Evolutionary conservation across 176 grass and related monocot species (phyloP).

Genomic region (Musa schizocarpa): DNA sequence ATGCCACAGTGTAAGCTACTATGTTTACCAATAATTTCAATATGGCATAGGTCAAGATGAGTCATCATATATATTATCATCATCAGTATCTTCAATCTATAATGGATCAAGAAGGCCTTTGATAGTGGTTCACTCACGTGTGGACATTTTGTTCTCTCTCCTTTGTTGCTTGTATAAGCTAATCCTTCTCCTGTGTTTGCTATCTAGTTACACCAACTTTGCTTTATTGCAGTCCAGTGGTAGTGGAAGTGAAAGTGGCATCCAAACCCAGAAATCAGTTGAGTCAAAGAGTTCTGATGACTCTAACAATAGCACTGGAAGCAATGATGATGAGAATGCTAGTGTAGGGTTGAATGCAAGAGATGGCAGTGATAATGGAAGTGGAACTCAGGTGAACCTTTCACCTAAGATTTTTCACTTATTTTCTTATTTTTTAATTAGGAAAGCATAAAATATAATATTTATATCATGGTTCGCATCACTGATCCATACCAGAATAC

Average conservation of each 20-base stretch:
- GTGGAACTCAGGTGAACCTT: slow-evolving; percentile 75
- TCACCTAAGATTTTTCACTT: neutral
- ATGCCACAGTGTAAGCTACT: slow-evolving; percentile 77
- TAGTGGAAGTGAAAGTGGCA: slow-evolving; percentile 89
- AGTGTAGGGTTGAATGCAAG: slow-evolving; percentile 60
- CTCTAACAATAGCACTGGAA: slow-evolving; percentile 43
- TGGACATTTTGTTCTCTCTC: neutral
- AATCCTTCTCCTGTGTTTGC: slow-evolving; percentile 16
- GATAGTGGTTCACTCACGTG: neutral
- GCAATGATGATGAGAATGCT: slow-evolving; percentile 38
- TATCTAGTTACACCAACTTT: slow-evolving; percentile 13
- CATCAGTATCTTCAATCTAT: neutral
- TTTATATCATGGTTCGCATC: too few relatives aligned
- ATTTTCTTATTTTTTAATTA: neutral
- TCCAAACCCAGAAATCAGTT: slow-evolving; percentile 55
- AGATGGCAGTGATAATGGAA: slow-evolving; percentile 79
- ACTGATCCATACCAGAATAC: too few relatives aligned
- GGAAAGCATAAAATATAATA: too few relatives aligned
- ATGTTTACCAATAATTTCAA: neutral
- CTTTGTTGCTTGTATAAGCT: neutral
- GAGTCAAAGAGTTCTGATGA: slow-evolving; percentile 49
- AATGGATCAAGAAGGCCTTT: neutral
- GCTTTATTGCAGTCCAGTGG: slow-evolving; percentile 60
- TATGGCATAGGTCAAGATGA: neutral
- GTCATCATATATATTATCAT: neutral